These are phyloP conservation scores for Lanmaoa rubissima DNA, from an alignment of 768 basidiomycete genomes.

Conservation along the genomic window DNA sequence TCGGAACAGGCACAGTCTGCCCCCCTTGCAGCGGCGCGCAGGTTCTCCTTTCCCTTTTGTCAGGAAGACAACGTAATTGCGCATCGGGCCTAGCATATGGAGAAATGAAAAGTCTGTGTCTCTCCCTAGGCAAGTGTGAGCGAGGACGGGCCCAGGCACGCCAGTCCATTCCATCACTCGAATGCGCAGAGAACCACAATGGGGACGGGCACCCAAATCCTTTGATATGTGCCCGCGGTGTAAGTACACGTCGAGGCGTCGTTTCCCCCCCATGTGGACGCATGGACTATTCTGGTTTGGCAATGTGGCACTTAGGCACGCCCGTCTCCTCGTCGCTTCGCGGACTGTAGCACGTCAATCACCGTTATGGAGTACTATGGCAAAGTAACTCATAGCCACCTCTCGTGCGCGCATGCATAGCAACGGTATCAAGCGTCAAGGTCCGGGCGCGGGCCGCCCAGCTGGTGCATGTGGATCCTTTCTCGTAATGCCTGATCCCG, in stretches of 20 bases:
- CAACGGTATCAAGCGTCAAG: background rate
- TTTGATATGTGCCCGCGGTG: background rate
- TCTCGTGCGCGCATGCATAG: background rate
- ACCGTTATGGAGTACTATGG: background rate
- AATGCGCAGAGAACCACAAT: background rate
- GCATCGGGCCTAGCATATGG: background rate
- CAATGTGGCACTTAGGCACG: background rate
- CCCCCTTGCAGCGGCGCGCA: background rate
- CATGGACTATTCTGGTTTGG: background rate
- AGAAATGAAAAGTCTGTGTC: background rate
- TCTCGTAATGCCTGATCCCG: no score
- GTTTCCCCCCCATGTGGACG: no score
- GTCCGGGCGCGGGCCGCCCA: background rate
- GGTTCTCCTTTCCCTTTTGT: background rate
- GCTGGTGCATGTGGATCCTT: background rate
- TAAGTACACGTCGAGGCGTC: background rate
- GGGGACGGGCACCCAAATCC: no score
- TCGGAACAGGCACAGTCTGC: slow-evolving; percentile 1
- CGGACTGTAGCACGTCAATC: background rate
- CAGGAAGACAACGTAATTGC: background rate
- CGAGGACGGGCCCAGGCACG: background rate
- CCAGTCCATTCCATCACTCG: background rate
- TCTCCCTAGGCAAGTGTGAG: background rate
- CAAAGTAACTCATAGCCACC: background rate
- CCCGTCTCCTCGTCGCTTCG: background rate